Evolutionary conservation across 768 basidiomycete species (phyloP).

Genomic region (Rhodotorula taiwanensis): DNA sequence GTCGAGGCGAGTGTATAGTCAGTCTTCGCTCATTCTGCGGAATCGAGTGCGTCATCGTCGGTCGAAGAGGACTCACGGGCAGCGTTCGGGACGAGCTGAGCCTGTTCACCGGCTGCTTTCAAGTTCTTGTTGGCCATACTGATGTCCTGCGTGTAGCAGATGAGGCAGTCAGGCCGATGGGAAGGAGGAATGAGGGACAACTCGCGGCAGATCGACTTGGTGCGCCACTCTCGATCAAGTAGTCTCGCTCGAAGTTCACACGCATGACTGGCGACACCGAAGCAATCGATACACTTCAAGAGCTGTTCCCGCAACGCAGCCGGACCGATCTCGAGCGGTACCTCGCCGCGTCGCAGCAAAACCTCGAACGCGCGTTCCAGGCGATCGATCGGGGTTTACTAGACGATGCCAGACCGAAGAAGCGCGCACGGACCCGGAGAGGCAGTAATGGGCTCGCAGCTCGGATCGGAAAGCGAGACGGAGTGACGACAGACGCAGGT

Average conservation of each 20-base stretch:
- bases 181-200: neutral
- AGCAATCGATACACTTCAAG: neutral
- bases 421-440: neutral
- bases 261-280: neutral
- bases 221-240: no score
- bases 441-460: neutral
- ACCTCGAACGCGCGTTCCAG: conserved; percentile 17
- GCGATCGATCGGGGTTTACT: conserved; percentile 6
- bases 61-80: neutral
- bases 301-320: conserved; percentile 1
- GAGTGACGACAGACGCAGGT: neutral
- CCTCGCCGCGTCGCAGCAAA: conserved; percentile 4
- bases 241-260: neutral
- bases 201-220: no score
- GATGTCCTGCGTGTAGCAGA: neutral
- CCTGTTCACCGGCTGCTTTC: neutral
- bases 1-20: neutral
- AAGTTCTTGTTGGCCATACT: neutral
- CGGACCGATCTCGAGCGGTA: neutral
- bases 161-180: neutral
- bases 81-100: neutral
- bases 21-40: neutral
- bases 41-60: neutral
- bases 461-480: neutral
- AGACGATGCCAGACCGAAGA: neutral